Percentiles rank a stretch among this genome's conserved stretches.
Conservation (phyloP, 2,329 filamentous ascomycete species). For the Celoporthe dispersa region DNA sequence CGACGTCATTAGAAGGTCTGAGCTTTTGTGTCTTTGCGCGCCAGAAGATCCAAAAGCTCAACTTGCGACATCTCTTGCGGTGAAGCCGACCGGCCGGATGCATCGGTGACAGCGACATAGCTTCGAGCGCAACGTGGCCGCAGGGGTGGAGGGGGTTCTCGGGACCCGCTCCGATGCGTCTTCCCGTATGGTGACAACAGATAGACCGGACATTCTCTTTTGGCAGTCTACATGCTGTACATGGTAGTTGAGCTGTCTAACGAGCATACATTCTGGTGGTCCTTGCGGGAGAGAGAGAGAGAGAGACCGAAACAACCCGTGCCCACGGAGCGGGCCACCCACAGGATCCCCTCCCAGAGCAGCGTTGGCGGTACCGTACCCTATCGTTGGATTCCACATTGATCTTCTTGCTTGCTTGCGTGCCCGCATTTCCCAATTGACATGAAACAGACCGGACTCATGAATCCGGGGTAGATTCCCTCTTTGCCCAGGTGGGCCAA, state of each 20-base stretch:
- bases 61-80: not conserved
- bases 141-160: not conserved
- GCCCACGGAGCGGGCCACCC: not conserved
- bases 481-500: not conserved
- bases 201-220: not conserved
- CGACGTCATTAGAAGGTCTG: conserved; percentile 1
- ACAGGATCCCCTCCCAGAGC: not conserved
- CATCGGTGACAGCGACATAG: conserved; percentile 6
- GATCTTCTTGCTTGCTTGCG: not conserved
- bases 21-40: not conserved
- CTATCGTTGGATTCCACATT: not conserved
- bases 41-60: not conserved
- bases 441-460: not conserved
- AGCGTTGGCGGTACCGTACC: not conserved
- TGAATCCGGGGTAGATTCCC: not conserved
- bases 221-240: not conserved
- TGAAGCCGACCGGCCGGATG: not conserved
- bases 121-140: conserved; percentile 9
- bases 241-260: not conserved
- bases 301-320: not conserved
- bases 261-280: not conserved
- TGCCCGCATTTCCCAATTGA: not conserved
- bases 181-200: conserved; percentile 5
- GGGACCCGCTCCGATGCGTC: conserved; percentile 8
- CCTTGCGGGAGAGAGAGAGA: not conserved